These are phyloP conservation scores for Globisporangium splendens DNA, from an alignment of 352 stramenopile species.

Conservation along the genomic window DNA sequence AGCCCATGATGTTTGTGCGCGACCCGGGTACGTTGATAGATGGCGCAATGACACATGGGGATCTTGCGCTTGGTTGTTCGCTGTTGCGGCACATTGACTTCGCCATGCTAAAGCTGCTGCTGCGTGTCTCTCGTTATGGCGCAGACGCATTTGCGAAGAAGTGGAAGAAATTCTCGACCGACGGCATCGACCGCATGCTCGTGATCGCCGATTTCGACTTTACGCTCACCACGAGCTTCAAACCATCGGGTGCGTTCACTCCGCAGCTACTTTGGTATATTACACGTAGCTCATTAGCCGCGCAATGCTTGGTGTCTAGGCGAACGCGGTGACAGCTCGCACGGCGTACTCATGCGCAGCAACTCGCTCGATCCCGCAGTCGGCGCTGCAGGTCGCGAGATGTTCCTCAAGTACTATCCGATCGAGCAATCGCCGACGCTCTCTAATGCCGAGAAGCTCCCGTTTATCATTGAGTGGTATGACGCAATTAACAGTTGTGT, in stretches of 20 bases:
- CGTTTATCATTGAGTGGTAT: slow-evolving; percentile 70
- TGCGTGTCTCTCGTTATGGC: background rate
- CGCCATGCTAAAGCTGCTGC: background rate
- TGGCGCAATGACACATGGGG: background rate
- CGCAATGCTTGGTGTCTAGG: slow-evolving; percentile 8
- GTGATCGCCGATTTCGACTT: slow-evolving; percentile 79
- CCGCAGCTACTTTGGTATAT: background rate
- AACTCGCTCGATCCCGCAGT: slow-evolving; percentile 36
- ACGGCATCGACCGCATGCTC: slow-evolving; percentile 57
- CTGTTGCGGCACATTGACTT: background rate
- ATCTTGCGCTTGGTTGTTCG: background rate
- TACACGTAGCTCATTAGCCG: background rate
- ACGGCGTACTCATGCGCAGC: slow-evolving; percentile 52
- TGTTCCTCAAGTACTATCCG: slow-evolving; percentile 76
- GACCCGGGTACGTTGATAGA: slow-evolving; percentile 29
- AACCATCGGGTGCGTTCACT: slow-evolving; percentile 14
- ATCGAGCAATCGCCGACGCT: slow-evolving; percentile 73
- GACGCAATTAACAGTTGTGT: background rate
- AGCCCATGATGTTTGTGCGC: slow-evolving; percentile 27
- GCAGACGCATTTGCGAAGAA: slow-evolving; percentile 67
- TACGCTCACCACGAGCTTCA: slow-evolving; percentile 57
- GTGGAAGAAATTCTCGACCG: slow-evolving; percentile 62
- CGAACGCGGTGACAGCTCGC: slow-evolving; percentile 46
- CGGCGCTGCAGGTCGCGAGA: slow-evolving; percentile 18
- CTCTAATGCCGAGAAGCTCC: slow-evolving; percentile 67